A percentile compares a stretch with the other conserved stretches of the same genome.
Evolutionary conservation across 1,284 basidiomycete species (phyloP).

Genomic region (Pseudomicrostroma phylloplanum): DNA sequence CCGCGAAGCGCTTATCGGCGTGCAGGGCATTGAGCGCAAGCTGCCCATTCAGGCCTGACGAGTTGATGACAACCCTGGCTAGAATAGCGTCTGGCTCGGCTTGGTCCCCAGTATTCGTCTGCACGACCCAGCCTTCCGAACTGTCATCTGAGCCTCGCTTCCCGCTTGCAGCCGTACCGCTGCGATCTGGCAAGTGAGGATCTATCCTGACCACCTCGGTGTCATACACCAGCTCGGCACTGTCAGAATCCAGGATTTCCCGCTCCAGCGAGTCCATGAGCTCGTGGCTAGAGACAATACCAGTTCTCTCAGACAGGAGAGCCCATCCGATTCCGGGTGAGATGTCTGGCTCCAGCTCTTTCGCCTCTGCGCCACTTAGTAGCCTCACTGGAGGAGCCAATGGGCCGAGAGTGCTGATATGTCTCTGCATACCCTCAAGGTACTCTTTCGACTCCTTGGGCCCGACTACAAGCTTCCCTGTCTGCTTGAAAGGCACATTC

Average conservation of each 20-base stretch:
- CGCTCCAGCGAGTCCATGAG: conserved; percentile 69
- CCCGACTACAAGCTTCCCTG: conserved; percentile 62
- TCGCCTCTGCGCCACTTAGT: conserved; percentile 66
- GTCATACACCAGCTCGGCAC: conserved; percentile 70
- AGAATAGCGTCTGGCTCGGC: conserved; percentile 62
- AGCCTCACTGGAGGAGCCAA: conserved; percentile 55
- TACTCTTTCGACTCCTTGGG: conserved; percentile 24
- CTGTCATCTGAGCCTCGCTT: conserved; percentile 19
- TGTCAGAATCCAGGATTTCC: conserved; percentile 67
- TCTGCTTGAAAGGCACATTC: conserved; percentile 65
- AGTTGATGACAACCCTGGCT: conserved; percentile 78
- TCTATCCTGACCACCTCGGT: conserved; percentile 86
- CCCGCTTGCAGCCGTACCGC: neutral
- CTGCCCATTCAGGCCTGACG: conserved; percentile 67
- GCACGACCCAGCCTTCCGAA: conserved; percentile 58
- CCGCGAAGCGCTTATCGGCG: conserved; percentile 9
- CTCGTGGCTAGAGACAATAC: conserved; percentile 81
- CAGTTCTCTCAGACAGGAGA: conserved; percentile 77
- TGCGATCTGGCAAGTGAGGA: conserved; percentile 48
- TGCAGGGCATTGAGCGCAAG: conserved; percentile 40
- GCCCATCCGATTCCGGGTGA: conserved; percentile 66
- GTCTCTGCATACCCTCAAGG: conserved; percentile 27
- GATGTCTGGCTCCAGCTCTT: conserved; percentile 73
- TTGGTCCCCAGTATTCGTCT: conserved; percentile 46
- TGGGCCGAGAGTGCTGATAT: conserved; percentile 22